These are phyloP conservation scores for Amniculicola lignicola DNA, from an alignment of 495 filamentous ascomycete genomes.

Conservation along the genomic window DNA sequence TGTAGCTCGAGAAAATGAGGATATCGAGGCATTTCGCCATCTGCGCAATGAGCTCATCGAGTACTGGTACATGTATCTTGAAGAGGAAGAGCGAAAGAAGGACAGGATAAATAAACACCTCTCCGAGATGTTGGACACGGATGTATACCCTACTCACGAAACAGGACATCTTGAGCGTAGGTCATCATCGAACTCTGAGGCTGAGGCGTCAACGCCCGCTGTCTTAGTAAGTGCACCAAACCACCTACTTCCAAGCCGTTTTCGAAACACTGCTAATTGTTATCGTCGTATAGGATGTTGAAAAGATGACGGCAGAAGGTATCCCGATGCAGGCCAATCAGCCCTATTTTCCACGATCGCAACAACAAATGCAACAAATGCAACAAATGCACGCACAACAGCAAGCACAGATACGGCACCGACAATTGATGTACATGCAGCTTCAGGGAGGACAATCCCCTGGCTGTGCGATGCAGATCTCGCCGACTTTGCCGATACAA, in stretches of 20 bases:
- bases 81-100: conserved; percentile 22
- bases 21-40: conserved; percentile 25
- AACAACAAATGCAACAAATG: conserved; percentile 7
- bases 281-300: background rate
- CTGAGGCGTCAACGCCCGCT: too few relatives aligned
- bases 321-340: conserved; percentile 16
- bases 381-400: background rate
- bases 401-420: background rate
- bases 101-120: conserved; percentile 8
- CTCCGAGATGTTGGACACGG: conserved; percentile 21
- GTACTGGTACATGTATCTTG: conserved; percentile 29
- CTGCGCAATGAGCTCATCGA: conserved; percentile 29
- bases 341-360: background rate
- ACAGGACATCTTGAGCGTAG: background rate
- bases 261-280: too few relatives aligned
- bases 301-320: conserved; percentile 10
- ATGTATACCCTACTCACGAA: conserved; percentile 19
- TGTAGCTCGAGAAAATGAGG: conserved; percentile 30
- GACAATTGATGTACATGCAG: too few relatives aligned
- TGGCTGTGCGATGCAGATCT: background rate
- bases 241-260: background rate
- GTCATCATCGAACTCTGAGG: background rate
- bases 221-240: background rate
- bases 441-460: background rate
- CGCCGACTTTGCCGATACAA: background rate